phyloP scores from a whole-genome alignment of 1,284 basidiomycete genomes.

The Ganoderma lingzhi region DNA sequence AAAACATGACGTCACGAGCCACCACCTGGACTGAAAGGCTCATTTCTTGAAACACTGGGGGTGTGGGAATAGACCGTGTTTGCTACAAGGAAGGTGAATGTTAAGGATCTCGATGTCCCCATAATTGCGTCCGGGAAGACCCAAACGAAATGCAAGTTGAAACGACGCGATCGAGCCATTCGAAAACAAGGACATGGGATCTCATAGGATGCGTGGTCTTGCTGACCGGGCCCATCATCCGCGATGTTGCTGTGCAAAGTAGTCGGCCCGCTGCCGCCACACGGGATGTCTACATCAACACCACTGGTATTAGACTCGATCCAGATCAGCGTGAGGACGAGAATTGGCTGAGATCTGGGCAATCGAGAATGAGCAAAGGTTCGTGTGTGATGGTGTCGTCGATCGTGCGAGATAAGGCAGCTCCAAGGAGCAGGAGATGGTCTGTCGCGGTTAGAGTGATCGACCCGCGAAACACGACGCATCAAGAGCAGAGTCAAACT shows the following conservation, averaged over 20 bases:
- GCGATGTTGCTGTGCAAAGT: neutral
- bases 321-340: conserved; percentile 1
- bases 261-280: neutral
- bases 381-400: neutral
- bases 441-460: neutral
- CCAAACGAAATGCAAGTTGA: neutral
- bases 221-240: neutral
- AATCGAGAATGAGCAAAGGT: neutral
- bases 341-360: neutral
- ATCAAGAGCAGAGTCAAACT: conserved; percentile 12
- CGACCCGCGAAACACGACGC: neutral
- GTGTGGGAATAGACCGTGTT: neutral
- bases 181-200: neutral
- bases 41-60: neutral
- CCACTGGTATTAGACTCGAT: conserved; percentile 1
- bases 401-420: conserved; percentile 2
- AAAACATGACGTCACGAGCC: neutral
- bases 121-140: neutral
- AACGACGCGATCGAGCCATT: neutral
- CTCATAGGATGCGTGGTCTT: neutral
- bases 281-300: neutral
- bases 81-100: neutral
- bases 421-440: neutral
- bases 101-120: neutral
- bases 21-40: neutral